Percentiles rank a stretch among this genome's conserved stretches.
Evolutionary conservation across 2,329 filamentous ascomycete species (phyloP).

Genomic region (Bipolaris zeicola): DNA sequence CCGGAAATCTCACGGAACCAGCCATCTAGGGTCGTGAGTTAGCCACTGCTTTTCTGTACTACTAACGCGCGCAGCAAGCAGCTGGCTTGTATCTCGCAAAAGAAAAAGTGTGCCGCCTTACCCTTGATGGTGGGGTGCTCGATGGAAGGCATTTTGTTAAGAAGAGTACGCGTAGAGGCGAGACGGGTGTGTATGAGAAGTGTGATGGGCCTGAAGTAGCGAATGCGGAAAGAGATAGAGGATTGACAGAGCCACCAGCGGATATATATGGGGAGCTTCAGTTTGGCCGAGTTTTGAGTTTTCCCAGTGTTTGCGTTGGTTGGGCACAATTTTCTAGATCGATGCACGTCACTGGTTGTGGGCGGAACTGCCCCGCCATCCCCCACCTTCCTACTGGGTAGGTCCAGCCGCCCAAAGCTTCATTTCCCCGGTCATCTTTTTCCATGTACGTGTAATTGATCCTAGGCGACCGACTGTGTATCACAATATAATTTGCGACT

Average conservation of each 20-base stretch:
- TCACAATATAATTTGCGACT: background rate
- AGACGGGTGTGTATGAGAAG: slow-evolving; percentile 1
- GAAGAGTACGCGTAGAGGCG: slow-evolving; percentile 6
- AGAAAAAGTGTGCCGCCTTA: slow-evolving; percentile 43
- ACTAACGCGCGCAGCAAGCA: background rate
- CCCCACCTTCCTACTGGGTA: slow-evolving; percentile 12
- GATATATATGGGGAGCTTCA: slow-evolving; percentile 32
- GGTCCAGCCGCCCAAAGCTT: slow-evolving; percentile 18
- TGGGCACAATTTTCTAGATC: slow-evolving; percentile 18
- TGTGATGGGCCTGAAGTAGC: background rate
- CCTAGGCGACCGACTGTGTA: background rate
- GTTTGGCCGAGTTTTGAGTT: slow-evolving; percentile 29
- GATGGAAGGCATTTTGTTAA: slow-evolving; percentile 67
- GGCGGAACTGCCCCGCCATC: slow-evolving; percentile 19
- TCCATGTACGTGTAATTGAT: background rate
- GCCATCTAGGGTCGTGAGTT: slow-evolving; percentile 71
- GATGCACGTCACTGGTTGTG: slow-evolving; percentile 31
- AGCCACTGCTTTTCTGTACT: background rate
- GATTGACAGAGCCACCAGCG: slow-evolving; percentile 18
- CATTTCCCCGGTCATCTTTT: background rate
- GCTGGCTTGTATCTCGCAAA: background rate
- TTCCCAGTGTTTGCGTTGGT: slow-evolving; percentile 11
- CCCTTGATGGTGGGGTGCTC: slow-evolving; percentile 78
- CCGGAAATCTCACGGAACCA: slow-evolving; percentile 99
- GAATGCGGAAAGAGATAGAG: slow-evolving; percentile 17